Conservation (phyloP, 441 rosid species). For the Heliophila coronopifolia region DNA sequence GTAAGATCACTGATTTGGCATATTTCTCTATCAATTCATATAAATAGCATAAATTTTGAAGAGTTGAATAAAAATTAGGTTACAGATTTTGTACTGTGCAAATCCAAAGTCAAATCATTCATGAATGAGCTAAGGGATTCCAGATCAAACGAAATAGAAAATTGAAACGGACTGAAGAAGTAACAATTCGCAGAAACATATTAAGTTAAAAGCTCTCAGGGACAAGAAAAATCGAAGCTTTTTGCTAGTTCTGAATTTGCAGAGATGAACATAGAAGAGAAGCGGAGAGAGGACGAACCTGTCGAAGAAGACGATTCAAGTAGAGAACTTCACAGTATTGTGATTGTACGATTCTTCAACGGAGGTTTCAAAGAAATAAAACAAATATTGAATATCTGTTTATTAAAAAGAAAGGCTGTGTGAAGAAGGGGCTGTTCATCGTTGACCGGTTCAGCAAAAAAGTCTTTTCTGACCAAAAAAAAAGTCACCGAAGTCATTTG, state of each 20-base stretch:
- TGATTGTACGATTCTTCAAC: constrained; percentile 4
- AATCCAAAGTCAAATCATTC: constrained; percentile 14
- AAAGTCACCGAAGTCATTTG: not conserved
- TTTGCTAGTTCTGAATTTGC: not conserved
- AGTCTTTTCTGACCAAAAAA: no score
- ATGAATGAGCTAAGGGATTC: not conserved
- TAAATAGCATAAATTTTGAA: not conserved
- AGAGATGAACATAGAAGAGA: constrained; percentile 1
- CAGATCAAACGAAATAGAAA: not conserved
- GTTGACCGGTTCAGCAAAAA: constrained; percentile 22
- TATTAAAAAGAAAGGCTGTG: no score
- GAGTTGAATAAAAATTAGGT: not conserved
- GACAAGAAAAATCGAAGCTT: constrained; percentile 8
- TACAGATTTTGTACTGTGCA: not conserved
- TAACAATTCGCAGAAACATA: not conserved
- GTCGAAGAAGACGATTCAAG: constrained; percentile 18
- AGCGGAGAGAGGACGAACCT: constrained; percentile 19
- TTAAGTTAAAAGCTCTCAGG: not conserved
- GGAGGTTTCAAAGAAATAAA: not conserved
- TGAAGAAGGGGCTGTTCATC: no score
- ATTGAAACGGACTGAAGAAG: constrained; percentile 1
- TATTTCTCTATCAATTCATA: not conserved
- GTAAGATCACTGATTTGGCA: not conserved
- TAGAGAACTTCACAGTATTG: constrained; percentile 9
- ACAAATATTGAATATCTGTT: constrained; percentile 4